Evolutionary conservation across 495 filamentous ascomycete species (phyloP).

Genomic region (Podospora australis): DNA sequence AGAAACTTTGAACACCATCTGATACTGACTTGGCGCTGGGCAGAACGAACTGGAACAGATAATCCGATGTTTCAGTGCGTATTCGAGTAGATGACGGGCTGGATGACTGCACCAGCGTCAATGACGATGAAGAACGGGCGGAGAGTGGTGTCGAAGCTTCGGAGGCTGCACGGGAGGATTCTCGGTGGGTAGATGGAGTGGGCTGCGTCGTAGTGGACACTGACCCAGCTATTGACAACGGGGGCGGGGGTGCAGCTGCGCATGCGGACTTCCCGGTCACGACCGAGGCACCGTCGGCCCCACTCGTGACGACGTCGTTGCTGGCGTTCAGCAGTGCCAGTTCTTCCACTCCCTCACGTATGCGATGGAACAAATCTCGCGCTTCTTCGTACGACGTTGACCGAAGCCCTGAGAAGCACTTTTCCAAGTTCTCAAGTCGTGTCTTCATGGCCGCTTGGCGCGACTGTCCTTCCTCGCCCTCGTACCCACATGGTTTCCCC

Average conservation of each 20-base stretch:
- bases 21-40: constrained; percentile 17
- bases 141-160: not conserved
- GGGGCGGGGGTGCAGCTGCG: not conserved
- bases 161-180: not conserved
- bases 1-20: constrained; percentile 26
- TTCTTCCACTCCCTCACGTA: constrained; percentile 10
- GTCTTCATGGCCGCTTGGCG: constrained; percentile 19
- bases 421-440: constrained; percentile 21
- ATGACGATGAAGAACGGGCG: not conserved
- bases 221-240: not conserved
- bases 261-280: not conserved
- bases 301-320: not conserved
- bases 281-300: not conserved
- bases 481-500: constrained; percentile 16
- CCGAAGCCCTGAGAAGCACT: constrained; percentile 18
- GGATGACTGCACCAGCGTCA: not conserved
- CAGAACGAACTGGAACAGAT: constrained; percentile 12
- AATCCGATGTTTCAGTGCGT: not conserved
- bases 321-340: not conserved
- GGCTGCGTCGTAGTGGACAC: not conserved
- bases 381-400: constrained; percentile 18
- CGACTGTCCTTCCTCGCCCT: constrained; percentile 27
- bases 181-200: not conserved
- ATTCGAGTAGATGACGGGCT: not conserved
- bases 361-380: constrained; percentile 13